Evolutionary conservation across 768 basidiomycete genomes (phyloP), one percentile per base, ranked within the genome.

Genomic region (Psilocybe azurescens): DNA sequence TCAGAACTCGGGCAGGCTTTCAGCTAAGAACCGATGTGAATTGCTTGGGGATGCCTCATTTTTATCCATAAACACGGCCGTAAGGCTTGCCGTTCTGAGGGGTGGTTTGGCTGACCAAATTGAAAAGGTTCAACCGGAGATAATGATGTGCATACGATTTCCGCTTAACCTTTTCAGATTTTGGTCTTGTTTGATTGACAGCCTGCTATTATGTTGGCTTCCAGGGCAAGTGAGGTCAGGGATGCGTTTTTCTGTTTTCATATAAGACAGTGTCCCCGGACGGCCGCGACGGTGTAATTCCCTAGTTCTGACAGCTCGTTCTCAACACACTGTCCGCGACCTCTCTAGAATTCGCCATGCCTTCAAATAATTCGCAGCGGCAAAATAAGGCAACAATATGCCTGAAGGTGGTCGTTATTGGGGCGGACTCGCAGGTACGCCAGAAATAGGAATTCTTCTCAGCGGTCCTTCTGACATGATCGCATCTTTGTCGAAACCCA

Each of bases 381-480:
- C 56, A 63, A 51, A 57, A 63, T 41, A 63, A 59, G 48, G 62
- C 62, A 33, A 46, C 53, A 16, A 56, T 63, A 10, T 16, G 58
- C 39, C 46, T 63, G 16, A 63, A 72, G 38, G 62, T 79, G 55
- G 66, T 74, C 20, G 69, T 80, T 36, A 75, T 79, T 18, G 79
- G 78, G 78, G 75, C 64, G 79, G 81, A 16, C 74, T 87, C 16
- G 78, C 81, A 10, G 74, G 74, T 73, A 14, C 41, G 67, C 48
- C 41, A 4, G 20, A 16, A 28, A 24, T 24, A 30, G 33, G 20
- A 30, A 50, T 56, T 24, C 30, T 49, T 44, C 18, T 44, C 39
- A 11, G 9, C 44, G 14, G 32, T 14, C 28, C 3, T 11, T 5
- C 41, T 44, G 14, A 44, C 41, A n/a, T 44, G 41, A 44, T 44